Percentiles rank a stretch among this genome's conserved stretches.
These are phyloP conservation scores for Acanthamoeba sp. DNA, from an alignment of 208 protist species.

Conservation along the genomic window DNA sequence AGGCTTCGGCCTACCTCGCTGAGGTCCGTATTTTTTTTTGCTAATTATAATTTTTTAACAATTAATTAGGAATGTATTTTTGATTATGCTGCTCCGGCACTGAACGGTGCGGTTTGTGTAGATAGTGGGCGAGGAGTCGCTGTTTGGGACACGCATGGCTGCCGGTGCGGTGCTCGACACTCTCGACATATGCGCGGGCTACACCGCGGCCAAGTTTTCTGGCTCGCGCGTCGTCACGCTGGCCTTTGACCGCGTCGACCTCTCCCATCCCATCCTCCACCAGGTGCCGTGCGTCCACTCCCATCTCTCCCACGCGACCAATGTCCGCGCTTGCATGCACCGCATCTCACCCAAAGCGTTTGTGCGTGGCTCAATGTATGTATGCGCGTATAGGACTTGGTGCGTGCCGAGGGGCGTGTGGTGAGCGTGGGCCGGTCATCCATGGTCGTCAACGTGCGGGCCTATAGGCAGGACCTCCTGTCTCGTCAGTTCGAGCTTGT, in stretches of 20 bases:
- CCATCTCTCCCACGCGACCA: not conserved
- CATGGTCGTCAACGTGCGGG: conserved; percentile 52
- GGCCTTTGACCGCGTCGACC: conserved; percentile 70
- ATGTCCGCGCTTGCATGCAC: too few species aligned
- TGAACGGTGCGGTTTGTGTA: not conserved
- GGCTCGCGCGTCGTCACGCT: conserved; percentile 62
- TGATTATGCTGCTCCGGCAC: not conserved
- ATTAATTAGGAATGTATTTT: not conserved
- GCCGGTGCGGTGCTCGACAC: conserved; percentile 3
- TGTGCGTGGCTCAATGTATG: not conserved
- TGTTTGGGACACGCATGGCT: conserved; percentile 48
- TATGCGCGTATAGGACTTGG: not conserved
- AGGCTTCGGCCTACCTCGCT: conserved; percentile 1
- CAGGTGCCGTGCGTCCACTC: not conserved
- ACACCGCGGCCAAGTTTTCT: conserved; percentile 31
- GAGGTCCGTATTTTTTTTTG: not conserved
- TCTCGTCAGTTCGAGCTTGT: conserved; percentile 52
- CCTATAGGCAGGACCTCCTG: conserved; percentile 43
- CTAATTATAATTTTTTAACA: too few species aligned
- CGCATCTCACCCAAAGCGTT: not conserved
- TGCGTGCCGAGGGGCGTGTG: conserved; percentile 47
- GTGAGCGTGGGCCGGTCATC: conserved; percentile 59
- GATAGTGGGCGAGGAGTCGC: conserved; percentile 65
- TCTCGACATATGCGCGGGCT: conserved; percentile 43
- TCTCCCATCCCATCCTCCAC: conserved; percentile 55